Conservation (phyloP, 2,329 filamentous ascomycete species). For the Zopfia rhizophila region DNA sequence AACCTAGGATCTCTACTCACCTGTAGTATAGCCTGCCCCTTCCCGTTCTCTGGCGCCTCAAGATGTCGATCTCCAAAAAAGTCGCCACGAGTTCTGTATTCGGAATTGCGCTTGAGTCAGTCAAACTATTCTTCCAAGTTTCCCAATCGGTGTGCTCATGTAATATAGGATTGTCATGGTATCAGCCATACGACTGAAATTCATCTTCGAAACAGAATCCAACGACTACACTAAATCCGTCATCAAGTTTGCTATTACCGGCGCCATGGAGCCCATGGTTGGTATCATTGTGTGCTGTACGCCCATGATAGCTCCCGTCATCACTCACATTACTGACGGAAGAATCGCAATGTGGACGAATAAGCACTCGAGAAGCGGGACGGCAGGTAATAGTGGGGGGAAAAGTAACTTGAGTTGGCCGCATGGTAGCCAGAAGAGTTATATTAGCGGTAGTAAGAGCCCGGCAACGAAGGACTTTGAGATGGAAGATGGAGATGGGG, state of each 20-base stretch:
- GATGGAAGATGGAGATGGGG: no score
- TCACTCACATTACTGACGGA: conserved; percentile 3
- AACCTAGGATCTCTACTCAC: neutral
- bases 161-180: conserved; percentile 11
- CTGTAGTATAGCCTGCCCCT: conserved; percentile 4
- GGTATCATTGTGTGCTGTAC: conserved; percentile 11
- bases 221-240: no score
- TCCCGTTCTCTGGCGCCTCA: conserved; percentile 4
- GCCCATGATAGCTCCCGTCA: conserved; percentile 5
- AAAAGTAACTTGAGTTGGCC: no score
- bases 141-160: neutral
- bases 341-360: conserved; percentile 4
- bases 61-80: conserved; percentile 6
- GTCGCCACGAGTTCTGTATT: conserved; percentile 8
- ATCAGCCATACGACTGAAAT: conserved; percentile 6
- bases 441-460: no score
- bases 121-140: neutral
- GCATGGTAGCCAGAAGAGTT: no score
- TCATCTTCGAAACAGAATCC: conserved; percentile 2
- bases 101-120: conserved; percentile 10
- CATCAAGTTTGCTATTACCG: conserved; percentile 7
- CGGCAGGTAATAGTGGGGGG: no score
- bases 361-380: no score
- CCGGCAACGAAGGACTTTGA: no score
- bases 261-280: conserved; percentile 13